Conservation (phyloP, 108 stramenopile genomes). For the Asterionellopsis glacialis region DNA sequence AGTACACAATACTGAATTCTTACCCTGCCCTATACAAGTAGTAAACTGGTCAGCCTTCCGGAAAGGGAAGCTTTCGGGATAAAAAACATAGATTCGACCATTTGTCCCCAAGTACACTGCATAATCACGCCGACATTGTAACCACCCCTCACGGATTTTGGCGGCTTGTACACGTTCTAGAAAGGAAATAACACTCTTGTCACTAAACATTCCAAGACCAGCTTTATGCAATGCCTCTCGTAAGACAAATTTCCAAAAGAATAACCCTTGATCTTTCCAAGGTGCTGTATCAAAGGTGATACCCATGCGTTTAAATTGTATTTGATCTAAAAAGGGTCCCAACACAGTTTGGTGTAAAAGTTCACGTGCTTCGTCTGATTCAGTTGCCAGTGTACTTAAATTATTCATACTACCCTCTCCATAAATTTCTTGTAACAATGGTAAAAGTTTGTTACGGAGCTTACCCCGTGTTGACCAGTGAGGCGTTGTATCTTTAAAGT, state of each 20-base stretch:
- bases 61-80: conserved; percentile 68
- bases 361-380: conserved; percentile 76
- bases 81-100: conserved; percentile 59
- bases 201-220: conserved; percentile 80
- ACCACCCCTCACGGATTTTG: conserved; percentile 59
- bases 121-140: conserved; percentile 87
- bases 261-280: conserved; percentile 53
- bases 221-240: conserved; percentile 71
- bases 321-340: conserved; percentile 52
- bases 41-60: conserved; percentile 46
- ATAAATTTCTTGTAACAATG: conserved; percentile 91
- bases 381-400: conserved; percentile 69
- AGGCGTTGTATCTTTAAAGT: conserved; percentile 93
- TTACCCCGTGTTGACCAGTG: conserved; percentile 95
- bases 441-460: conserved; percentile 86
- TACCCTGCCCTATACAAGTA: conserved; percentile 28
- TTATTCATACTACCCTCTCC: conserved; percentile 89
- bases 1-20: not conserved
- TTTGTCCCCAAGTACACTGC: conserved; percentile 66
- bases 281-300: conserved; percentile 52
- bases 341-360: conserved; percentile 56
- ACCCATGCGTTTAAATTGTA: conserved; percentile 65
- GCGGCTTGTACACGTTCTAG: conserved; percentile 30
- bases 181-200: conserved; percentile 71
- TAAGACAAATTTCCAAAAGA: conserved; percentile 87